These are phyloP conservation scores for Xylariaceae sp. DNA, from an alignment of 2,329 filamentous ascomycete species.

Conservation along the genomic window DNA sequence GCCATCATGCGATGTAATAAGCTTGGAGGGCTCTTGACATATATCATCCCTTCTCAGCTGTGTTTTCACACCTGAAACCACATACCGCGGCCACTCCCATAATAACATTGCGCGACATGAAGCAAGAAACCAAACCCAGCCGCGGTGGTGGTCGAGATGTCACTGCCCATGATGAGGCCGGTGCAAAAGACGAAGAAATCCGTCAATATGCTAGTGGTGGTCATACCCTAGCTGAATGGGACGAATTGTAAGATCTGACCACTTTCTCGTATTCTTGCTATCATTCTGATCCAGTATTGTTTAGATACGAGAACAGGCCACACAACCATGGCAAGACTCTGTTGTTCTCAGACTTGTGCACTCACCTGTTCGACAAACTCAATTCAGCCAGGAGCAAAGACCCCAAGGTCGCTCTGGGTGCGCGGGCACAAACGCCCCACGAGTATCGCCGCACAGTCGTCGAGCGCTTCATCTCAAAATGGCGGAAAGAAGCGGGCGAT, in stretches of 20 bases:
- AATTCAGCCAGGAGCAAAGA: slow-evolving; percentile 77
- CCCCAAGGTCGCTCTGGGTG: slow-evolving; percentile 46
- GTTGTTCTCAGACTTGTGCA: slow-evolving; percentile 76
- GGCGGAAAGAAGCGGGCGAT: slow-evolving; percentile 83
- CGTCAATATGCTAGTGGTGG: slow-evolving; percentile 47
- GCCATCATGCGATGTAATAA: too few relatives aligned
- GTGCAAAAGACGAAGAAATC: slow-evolving; percentile 46
- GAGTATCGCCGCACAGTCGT: slow-evolving; percentile 81
- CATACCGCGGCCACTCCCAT: neutral
- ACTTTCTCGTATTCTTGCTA: neutral
- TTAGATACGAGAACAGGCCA: slow-evolving; percentile 79
- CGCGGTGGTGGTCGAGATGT: too few relatives aligned
- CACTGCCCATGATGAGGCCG: slow-evolving; percentile 36
- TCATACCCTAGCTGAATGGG: slow-evolving; percentile 41
- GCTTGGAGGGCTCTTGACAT: too few relatives aligned
- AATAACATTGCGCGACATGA: slow-evolving; percentile 29
- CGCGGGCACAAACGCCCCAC: slow-evolving; percentile 64
- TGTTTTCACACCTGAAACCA: neutral
- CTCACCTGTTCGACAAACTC: slow-evolving; percentile 76
- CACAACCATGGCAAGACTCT: slow-evolving; percentile 76
- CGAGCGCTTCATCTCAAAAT: slow-evolving; percentile 78
- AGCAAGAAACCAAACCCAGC: slow-evolving; percentile 24
- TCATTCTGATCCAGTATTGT: slow-evolving; percentile 6
- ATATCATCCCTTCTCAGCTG: too few relatives aligned
- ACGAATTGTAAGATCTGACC: slow-evolving; percentile 38